Evolutionary conservation across 257 asterid species (phyloP), one percentile per base, ranked within the genome.

Genomic region (Linaria vulgaris): DNA sequence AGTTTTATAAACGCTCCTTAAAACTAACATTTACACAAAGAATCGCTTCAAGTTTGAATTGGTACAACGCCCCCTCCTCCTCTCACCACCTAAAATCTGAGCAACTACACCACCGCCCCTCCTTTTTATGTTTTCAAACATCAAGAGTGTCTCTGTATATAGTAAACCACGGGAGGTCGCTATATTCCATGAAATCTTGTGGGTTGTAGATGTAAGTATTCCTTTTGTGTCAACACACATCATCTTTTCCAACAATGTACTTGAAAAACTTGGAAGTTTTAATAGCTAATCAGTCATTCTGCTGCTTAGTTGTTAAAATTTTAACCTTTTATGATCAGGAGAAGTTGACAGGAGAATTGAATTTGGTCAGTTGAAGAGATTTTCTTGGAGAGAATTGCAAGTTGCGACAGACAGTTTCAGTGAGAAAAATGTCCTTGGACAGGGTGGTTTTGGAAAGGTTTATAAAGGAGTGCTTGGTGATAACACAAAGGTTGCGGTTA

Each of bases 391-490:
- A 74, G 99, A 92, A 59, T 63, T 92, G 85, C 96, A 92, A 76
- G 73, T 85, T 15, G 96, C 99, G 59, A 83, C 99, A 0, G 99
- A 89, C 22, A 83, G 67, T 75, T 92, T 92, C 77, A 87, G 82
- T 27, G 97, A 92, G 70, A 89, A 87, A 63, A 92, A 79, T 31
- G 96, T 87, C 15, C 88, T 92, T 23, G 99, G 99, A 59, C 95
- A 89, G 76, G 99, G 99, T 23, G 99, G 99, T 53, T 92, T 88
- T 57, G 99, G 99, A 64, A 92, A 89, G 76, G 98, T 91, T 22
- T 91, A 91, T 76, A 83, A 84, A 80, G 98, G 98, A 68, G 79
- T 78, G 48, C 94, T 92, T 46, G 71, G 68, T 11, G 97, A 92
- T 30, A 79, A 78, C 76, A 85, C 96, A 5, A 89, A 82, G 80